A percentile compares a stretch with the other conserved stretches of the same genome.
Evolutionary conservation across 2,329 filamentous ascomycete genomes (phyloP).

Genomic region (Fusarium tjaetaba): DNA sequence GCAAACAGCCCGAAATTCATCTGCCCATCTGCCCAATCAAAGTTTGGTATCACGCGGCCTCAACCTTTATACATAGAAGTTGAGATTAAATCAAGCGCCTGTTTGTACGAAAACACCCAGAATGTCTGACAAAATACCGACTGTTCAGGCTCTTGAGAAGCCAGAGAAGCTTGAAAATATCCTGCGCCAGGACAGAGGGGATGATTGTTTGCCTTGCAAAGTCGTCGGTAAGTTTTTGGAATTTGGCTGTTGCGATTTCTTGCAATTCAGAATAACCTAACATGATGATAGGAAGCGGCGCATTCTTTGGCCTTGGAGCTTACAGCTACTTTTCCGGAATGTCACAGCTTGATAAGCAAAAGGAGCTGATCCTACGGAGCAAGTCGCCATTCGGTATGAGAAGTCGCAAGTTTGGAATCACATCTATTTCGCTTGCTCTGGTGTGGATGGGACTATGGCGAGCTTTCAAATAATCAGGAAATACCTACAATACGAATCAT

Average conservation of each 20-base stretch:
- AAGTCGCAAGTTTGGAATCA: conserved; percentile 73
- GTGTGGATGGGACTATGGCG: conserved; percentile 77
- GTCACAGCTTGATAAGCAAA: conserved; percentile 74
- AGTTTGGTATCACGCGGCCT: conserved; percentile 12
- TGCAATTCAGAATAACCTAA: conserved; percentile 24
- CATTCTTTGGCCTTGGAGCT: conserved; percentile 78
- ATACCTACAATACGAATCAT: not conserved
- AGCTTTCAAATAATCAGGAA: conserved; percentile 57
- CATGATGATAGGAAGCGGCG: conserved; percentile 69
- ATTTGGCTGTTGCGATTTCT: not conserved
- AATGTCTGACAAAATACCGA: conserved; percentile 57
- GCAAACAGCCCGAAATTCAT: conserved; percentile 4
- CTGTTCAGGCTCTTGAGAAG: conserved; percentile 64
- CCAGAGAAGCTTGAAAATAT: conserved; percentile 70
- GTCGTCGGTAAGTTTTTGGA: conserved; percentile 68
- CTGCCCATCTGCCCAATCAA: conserved; percentile 37
- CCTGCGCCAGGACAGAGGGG: conserved; percentile 64
- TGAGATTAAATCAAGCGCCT: conserved; percentile 20
- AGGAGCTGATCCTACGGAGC: conserved; percentile 72
- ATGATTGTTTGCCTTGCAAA: conserved; percentile 77
- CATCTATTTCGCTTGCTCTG: conserved; percentile 72
- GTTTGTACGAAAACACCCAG: conserved; percentile 6
- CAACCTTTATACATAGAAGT: conserved; percentile 17
- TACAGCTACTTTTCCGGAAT: conserved; percentile 84
- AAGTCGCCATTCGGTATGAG: conserved; percentile 77